phyloP scores from a whole-genome alignment of 441 rosid genomes.

The Erysimum pusillum region DNA sequence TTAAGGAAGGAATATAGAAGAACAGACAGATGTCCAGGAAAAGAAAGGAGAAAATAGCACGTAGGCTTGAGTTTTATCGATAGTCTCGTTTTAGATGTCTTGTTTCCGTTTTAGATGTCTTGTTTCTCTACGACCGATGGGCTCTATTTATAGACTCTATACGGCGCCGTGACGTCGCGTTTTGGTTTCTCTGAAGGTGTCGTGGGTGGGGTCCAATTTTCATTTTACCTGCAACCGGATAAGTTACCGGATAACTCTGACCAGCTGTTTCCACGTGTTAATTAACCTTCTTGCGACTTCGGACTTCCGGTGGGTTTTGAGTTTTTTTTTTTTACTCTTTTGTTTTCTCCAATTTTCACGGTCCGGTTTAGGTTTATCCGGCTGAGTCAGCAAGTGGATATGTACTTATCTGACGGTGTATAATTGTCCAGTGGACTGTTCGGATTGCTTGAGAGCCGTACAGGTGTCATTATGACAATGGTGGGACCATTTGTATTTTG shows the following conservation, averaged over 20 bases:
- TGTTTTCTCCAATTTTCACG: background rate
- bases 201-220: conserved; percentile 3
- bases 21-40: conserved; percentile 22
- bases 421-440: background rate
- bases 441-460: conserved; percentile 9
- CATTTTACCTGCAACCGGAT: conserved; percentile 34
- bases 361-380: conserved; percentile 26
- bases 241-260: conserved; percentile 30
- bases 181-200: conserved; percentile 7
- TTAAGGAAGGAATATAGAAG: background rate
- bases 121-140: conserved; percentile 14
- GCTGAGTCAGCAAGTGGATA: conserved; percentile 49
- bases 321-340: background rate
- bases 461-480: background rate
- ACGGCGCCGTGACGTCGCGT: conserved; percentile 46
- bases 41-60: conserved; percentile 22
- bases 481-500: conserved; percentile 4
- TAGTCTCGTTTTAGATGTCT: background rate
- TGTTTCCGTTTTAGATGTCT: conserved; percentile 8
- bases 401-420: conserved; percentile 34
- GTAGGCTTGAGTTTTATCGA: conserved; percentile 22
- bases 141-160: conserved; percentile 43
- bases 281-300: background rate
- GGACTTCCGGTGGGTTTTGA: no score
- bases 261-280: conserved; percentile 36